Conservation (phyloP, 345 rosid species). For the Pistacia atlantica region DNA sequence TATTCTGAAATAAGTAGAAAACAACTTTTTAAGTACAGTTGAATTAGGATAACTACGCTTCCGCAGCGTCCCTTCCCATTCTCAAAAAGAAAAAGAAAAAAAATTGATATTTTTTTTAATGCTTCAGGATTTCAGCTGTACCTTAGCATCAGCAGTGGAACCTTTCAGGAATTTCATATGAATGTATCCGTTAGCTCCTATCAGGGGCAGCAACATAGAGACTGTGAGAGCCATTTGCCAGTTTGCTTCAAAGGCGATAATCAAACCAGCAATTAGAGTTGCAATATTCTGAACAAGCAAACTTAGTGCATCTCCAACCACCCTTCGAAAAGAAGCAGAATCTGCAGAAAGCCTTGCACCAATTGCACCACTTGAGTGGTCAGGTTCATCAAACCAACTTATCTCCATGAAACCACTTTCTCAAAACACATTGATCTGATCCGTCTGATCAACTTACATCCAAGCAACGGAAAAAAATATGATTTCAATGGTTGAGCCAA, state of each 20-base stretch:
- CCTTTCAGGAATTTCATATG: slow-evolving; percentile 68
- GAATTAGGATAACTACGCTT: neutral
- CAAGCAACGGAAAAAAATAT: slow-evolving; percentile 63
- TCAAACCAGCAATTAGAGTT: slow-evolving; percentile 55
- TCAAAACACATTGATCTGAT: slow-evolving; percentile 68
- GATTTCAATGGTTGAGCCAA: slow-evolving; percentile 45
- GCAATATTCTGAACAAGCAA: slow-evolving; percentile 55
- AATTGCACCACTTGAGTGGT: slow-evolving; percentile 70
- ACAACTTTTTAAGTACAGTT: neutral
- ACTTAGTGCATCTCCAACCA: slow-evolving; percentile 74
- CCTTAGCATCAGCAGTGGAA: slow-evolving; percentile 83
- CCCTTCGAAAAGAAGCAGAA: slow-evolving; percentile 60
- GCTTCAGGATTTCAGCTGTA: slow-evolving; percentile 1
- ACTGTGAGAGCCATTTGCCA: slow-evolving; percentile 70
- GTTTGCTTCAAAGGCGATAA: slow-evolving; percentile 65
- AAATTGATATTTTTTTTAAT: too few species aligned
- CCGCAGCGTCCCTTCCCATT: too few species aligned
- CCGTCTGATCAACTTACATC: slow-evolving; percentile 59
- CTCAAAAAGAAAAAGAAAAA: too few species aligned
- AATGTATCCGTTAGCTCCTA: slow-evolving; percentile 54
- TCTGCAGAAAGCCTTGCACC: slow-evolving; percentile 83
- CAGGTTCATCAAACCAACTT: slow-evolving; percentile 77
- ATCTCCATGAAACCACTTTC: slow-evolving; percentile 76
- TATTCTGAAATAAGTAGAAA: neutral
- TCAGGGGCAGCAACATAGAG: slow-evolving; percentile 60